Percentiles rank a stretch among this genome's conserved stretches.
phyloP scores from a whole-genome alignment of 23 red algal species.

The Gracilaria caudata region DNA sequence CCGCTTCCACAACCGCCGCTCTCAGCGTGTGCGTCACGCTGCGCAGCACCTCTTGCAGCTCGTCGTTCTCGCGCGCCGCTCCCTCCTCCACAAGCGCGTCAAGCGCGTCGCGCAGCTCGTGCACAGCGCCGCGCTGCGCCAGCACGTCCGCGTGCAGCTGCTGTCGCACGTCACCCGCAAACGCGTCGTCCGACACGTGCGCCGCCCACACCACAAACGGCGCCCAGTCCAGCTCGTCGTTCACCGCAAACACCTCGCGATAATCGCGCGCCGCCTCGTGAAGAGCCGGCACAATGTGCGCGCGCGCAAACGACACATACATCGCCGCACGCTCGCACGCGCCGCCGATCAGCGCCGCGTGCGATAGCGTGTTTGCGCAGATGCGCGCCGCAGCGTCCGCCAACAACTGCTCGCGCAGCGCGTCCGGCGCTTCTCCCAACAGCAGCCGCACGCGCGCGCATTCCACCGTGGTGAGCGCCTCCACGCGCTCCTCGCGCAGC shows the following conservation, averaged over 20 bases:
- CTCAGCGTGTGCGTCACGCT: background rate
- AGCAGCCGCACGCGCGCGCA: background rate
- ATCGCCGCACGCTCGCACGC: background rate
- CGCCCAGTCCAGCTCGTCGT: background rate
- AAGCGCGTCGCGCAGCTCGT: background rate
- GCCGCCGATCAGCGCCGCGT: background rate
- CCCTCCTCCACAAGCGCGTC: background rate
- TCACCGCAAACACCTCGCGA: background rate
- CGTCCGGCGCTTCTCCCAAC: background rate
- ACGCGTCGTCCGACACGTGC: background rate
- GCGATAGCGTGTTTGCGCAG: too few relatives aligned
- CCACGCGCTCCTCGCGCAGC: background rate
- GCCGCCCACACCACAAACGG: background rate
- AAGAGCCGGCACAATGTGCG: background rate
- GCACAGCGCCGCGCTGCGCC: background rate
- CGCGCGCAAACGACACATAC: background rate
- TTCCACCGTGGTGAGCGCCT: background rate
- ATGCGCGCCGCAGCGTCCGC: background rate
- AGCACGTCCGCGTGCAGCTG: background rate
- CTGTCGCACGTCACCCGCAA: background rate
- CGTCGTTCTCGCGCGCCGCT: background rate
- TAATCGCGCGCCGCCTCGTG: background rate
- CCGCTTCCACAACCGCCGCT: background rate
- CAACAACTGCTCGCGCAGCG: constrained; percentile 5
- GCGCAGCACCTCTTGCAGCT: background rate